Base-by-base conservation (phyloP, 2,329 filamentous ascomycete genomes). In the Ilyonectria mors-panacis region DNA sequence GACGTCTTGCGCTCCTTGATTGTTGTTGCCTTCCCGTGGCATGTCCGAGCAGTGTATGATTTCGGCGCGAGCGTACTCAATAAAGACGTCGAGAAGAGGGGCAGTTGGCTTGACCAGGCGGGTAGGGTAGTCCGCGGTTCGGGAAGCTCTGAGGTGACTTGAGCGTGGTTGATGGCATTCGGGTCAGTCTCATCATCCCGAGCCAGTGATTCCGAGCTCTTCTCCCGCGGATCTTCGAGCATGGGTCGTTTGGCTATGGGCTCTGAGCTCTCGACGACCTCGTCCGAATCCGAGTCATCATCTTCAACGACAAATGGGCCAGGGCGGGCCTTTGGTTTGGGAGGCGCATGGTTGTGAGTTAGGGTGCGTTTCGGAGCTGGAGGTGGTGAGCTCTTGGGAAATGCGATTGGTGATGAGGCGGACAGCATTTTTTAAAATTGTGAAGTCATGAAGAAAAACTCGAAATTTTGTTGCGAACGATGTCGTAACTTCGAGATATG, bases 381-480 rank as follows among this genome's bases (percentile, higher is more conserved):
- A 45, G 79, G 79, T 42, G 79, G 72, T 26, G 88, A 88, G 74
- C 84, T 88, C 7, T 83, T 79, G 2, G 88, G 87, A 66, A 88
- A 88, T 28, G 83, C 76, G 21, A 90, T 79, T 2, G 90, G 87
- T 15, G 90, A 91, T 7, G 90, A 91, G 44, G 87, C 83, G 42
- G 86, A 83, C 28, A 88, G 81, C 89, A 92, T 92, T 48, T 48
- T 73, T 83, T 66, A 30, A 8, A 30, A 19, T 19, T 21, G 13
- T 62, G 13, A 48, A 53, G 13, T 37, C 19, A 60, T 57, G 4
- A 42, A 26, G 39, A 39, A 53, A 19, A 15, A 3, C 12, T 9
- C 23, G 21, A 35, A 28, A 35, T 30, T 47, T 61, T 8, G 44
- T 30, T 48, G 37, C 17, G 48, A 26, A 55, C 57, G 21, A 61